Conservation (phyloP, 805 yeast species). For the Yarrowia sp. region DNA sequence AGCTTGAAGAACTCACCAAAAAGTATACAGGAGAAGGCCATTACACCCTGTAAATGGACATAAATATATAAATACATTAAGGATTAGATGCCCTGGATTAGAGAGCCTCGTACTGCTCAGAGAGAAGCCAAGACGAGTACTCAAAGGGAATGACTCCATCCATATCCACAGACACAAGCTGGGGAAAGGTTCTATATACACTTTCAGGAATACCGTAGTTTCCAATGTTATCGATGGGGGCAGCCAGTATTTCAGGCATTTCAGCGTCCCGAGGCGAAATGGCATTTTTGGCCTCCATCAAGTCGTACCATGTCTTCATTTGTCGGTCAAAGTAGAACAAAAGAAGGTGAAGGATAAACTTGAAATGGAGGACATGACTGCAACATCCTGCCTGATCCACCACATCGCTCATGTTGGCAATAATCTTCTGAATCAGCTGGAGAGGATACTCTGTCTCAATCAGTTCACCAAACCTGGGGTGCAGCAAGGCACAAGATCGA, state of each 20-base stretch:
- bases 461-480: conserved; percentile 32
- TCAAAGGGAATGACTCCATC: conserved; percentile 21
- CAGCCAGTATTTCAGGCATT: not conserved
- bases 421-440: conserved; percentile 3
- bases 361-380: conserved; percentile 33
- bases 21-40: conserved; percentile 10
- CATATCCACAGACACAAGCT: conserved; percentile 23
- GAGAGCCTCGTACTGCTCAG: conserved; percentile 12
- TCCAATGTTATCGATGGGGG: not conserved
- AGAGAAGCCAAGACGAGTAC: conserved; percentile 18
- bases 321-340: conserved; percentile 37
- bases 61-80: not conserved
- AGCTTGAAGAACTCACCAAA: not conserved
- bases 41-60: not conserved
- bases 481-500: conserved; percentile 35
- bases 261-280: conserved; percentile 2
- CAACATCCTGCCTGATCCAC: conserved; percentile 33
- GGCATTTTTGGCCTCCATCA: conserved; percentile 15
- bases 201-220: conserved; percentile 21
- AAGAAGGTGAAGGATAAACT: conserved; percentile 36
- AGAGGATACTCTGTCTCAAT: conserved; percentile 13
- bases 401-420: conserved; percentile 30
- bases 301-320: conserved; percentile 26
- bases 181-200: conserved; percentile 21
- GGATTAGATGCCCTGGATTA: not conserved